A percentile compares a stretch with the other conserved stretches of the same genome.
phyloP scores from a whole-genome alignment of 208 protist species.

The Acanthamoeba triangularis region DNA sequence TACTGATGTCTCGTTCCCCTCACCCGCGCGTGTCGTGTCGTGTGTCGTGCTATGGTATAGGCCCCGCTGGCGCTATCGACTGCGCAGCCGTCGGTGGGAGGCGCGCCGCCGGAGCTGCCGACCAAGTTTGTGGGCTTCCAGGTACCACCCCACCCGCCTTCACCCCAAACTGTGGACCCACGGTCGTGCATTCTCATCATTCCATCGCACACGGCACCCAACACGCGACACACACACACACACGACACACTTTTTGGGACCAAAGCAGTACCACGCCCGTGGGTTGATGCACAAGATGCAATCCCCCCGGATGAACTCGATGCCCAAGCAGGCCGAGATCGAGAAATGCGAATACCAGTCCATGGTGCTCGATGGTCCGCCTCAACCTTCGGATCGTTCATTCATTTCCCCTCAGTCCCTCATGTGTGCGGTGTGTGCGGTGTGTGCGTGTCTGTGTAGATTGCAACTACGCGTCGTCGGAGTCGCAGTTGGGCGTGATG shows the following conservation, averaged over 20 bases:
- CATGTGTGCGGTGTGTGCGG: background rate
- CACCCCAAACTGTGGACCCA: background rate
- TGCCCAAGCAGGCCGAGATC: background rate
- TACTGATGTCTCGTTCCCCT: no score
- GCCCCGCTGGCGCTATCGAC: conserved; percentile 10
- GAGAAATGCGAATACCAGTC: no score
- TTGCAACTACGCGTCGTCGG: background rate
- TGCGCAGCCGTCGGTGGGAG: conserved; percentile 38
- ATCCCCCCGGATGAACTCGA: background rate
- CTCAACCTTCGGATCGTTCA: background rate
- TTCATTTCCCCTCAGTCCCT: background rate
- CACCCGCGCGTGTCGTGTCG: background rate
- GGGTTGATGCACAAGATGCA: no score
- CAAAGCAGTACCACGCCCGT: background rate
- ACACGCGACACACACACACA: background rate
- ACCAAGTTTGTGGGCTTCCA: conserved; percentile 45
- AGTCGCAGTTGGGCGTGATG: background rate
- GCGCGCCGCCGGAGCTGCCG: background rate
- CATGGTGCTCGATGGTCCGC: no score
- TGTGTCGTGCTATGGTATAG: background rate
- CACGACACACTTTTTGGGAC: no score
- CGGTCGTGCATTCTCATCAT: background rate
- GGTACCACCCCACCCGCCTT: background rate
- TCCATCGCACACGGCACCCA: background rate
- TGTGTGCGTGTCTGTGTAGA: background rate